Base-by-base conservation (phyloP, 1,284 basidiomycete species). In the Inonotus obliquus region DNA sequence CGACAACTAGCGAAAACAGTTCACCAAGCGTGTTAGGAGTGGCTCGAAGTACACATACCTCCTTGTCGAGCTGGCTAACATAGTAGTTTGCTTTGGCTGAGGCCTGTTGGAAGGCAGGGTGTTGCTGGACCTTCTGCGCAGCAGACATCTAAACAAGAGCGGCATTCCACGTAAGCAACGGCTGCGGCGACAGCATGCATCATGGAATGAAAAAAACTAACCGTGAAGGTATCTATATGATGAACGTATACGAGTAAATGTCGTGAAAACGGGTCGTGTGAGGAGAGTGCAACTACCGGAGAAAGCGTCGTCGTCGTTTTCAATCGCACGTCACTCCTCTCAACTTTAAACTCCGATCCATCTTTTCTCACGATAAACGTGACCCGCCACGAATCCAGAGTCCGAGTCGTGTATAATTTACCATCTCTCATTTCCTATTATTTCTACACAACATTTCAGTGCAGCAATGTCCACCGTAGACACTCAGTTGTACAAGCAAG, bases 31-130 rank as follows among this genome's bases (percentile, higher is more conserved):
- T 51, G n/a, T 19, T 17, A 64, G 58, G 35, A 38, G 37, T 44
- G 35, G 10, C 10, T 44, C 25, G 56, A 23, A 32, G 51, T 41
- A 37, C 25, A 79, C 82, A 64, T 60, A 94, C 94, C 89, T 96
- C 94, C 76, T 94, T 95, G 81, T 98, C 95, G 74, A 97, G 90
- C 81, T 94, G 86, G 75, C 70, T 78, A 69, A 92, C 75, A 73
- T 94, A 91, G 76, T 86, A 83, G 69, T 81, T 79, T 62, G 85
- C 88, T 78, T 88, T 88, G 75, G 83, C 84, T 75, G 87, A 83
- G 29, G 84, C 90, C 76, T 94, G 90, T 69, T 91, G 71, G 75
- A 90, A 86, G 71, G 87, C 81, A 51, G 93, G 93, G 79, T 96
- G 93, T 73, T 89, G 87, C 77, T 92, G 87, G 62, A 92, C 73